Conservation (phyloP, 2,329 filamentous ascomycete species). For the Clarireedia hainanense region DNA sequence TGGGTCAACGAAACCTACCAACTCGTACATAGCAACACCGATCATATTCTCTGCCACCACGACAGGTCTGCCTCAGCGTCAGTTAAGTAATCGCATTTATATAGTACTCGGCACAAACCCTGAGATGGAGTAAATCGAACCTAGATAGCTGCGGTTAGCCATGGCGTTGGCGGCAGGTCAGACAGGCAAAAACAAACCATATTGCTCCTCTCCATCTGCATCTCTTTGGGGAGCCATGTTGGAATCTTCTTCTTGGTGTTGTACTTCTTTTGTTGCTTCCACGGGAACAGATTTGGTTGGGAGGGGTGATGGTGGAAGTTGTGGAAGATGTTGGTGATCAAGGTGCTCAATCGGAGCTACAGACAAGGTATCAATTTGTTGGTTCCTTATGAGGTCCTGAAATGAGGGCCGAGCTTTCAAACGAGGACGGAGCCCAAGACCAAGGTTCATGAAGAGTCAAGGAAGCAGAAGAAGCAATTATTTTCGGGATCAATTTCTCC, state of each 20-base stretch:
- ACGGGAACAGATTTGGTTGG: conserved; percentile 11
- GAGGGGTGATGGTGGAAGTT: conserved; percentile 34
- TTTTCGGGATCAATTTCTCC: no score
- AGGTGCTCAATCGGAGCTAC: conserved; percentile 20
- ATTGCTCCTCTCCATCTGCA: conserved; percentile 42
- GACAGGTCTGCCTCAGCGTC: conserved; percentile 60
- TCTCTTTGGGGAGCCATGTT: conserved; percentile 35
- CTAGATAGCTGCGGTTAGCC: conserved; percentile 30
- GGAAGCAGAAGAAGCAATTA: not conserved
- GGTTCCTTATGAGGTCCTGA: conserved; percentile 49
- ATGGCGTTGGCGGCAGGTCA: conserved; percentile 3
- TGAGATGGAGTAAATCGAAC: conserved; percentile 64
- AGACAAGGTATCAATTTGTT: conserved; percentile 38
- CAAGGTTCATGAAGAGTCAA: conserved; percentile 27
- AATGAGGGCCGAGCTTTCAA: conserved; percentile 53
- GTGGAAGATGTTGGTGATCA: conserved; percentile 32
- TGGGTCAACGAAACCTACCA: conserved; percentile 39
- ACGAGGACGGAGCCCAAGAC: conserved; percentile 38
- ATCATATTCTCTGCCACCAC: conserved; percentile 97
- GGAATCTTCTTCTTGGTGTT: conserved; percentile 17
- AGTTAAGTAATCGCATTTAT: conserved; percentile 5
- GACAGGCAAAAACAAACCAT: conserved; percentile 37
- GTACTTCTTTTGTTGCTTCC: not conserved
- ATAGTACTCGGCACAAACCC: conserved; percentile 35
- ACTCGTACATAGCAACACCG: conserved; percentile 98